Evolutionary conservation across 768 basidiomycete species (phyloP), one percentile per base, ranked within the genome.

Genomic region (Trametes villosa): DNA sequence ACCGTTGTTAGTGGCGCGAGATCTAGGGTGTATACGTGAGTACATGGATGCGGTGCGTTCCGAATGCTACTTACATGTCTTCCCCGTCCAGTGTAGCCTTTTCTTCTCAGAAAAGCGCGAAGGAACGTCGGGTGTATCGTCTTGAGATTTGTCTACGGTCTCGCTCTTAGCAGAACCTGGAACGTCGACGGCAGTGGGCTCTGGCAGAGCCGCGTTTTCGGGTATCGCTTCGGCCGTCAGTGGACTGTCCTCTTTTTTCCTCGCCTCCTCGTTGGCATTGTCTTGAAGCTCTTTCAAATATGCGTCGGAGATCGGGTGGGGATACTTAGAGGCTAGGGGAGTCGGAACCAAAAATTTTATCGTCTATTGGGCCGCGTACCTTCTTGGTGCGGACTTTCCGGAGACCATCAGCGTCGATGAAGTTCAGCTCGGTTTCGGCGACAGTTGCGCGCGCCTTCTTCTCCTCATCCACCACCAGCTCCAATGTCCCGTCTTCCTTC

Each of bases 1-100:
- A 96, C 94, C 0, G 96, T 98, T 0, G 96, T 98, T 20, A 98
- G 75, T 2, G 96, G 96, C 3, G 87, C 87, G 7, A 89, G 78
- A 71, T 89, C 83, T 84, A 78, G 40, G 27, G 18, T 33, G 17
- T 22, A 40, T 30, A 29, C 49, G 8, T 9, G 29, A 30, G 26
- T 41, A 53, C 33, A 26, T 42, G 50, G 27, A 42, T n/a, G 11
- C 36, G 12, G 18, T 13, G 27, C 27, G n/a, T 22, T 46, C 74
- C 87, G 45, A 68, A 8, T 9, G 1, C 18, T 1, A 57, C 56
- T 20, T n/a, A 92, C 92, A 98, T 0, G 91, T 89, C 74, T 92
- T 93, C 2, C 89, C 92, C 9, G 79, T 75, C 93, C 96, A 98
- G 67, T 92, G 76, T 44, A 98, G 71, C 52, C 92, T 79, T 71